A percentile compares a stretch with the other conserved stretches of the same genome.
phyloP scores from a whole-genome alignment of 1,284 basidiomycete species.

The Fomitopsis betulina region DNA sequence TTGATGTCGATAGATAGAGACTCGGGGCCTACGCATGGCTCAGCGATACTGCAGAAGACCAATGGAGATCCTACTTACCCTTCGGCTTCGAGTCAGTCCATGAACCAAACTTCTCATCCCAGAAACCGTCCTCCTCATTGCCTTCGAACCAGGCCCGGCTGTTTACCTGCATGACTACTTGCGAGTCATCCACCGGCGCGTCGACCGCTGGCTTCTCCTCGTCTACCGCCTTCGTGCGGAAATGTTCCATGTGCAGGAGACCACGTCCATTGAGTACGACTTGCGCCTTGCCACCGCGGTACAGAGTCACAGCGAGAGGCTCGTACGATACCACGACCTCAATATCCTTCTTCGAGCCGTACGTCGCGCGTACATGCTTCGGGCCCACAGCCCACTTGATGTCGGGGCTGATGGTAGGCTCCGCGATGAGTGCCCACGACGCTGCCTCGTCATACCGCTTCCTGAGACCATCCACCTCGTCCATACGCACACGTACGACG shows the following conservation, averaged over 20 bases:
- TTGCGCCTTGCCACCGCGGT: slow-evolving; percentile 75
- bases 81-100: slow-evolving; percentile 95
- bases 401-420: slow-evolving; percentile 55
- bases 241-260: slow-evolving; percentile 97
- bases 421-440: slow-evolving; percentile 74
- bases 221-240: slow-evolving; percentile 62
- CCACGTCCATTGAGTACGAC: slow-evolving; percentile 88
- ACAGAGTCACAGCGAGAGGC: slow-evolving; percentile 72
- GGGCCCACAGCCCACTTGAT: slow-evolving; percentile 62
- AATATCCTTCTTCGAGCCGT: slow-evolving; percentile 53
- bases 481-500: slow-evolving; percentile 80
- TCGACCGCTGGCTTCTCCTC: slow-evolving; percentile 27
- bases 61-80: slow-evolving; percentile 42
- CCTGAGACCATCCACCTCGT: slow-evolving; percentile 73
- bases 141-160: slow-evolving; percentile 84
- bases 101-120: slow-evolving; percentile 85
- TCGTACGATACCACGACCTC: slow-evolving; percentile 68
- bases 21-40: slow-evolving; percentile 71
- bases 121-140: slow-evolving; percentile 76
- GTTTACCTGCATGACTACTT: slow-evolving; percentile 55
- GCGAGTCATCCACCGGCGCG: slow-evolving; percentile 39
- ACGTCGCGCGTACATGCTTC: slow-evolving; percentile 54
- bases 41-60: neutral
- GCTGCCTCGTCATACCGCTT: slow-evolving; percentile 89
- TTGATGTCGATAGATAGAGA: slow-evolving; percentile 89